A percentile compares a stretch with the other conserved stretches of the same genome.
phyloP scores from a whole-genome alignment of 768 basidiomycete species.

The Cystofilobasidium bisporidii region DNA sequence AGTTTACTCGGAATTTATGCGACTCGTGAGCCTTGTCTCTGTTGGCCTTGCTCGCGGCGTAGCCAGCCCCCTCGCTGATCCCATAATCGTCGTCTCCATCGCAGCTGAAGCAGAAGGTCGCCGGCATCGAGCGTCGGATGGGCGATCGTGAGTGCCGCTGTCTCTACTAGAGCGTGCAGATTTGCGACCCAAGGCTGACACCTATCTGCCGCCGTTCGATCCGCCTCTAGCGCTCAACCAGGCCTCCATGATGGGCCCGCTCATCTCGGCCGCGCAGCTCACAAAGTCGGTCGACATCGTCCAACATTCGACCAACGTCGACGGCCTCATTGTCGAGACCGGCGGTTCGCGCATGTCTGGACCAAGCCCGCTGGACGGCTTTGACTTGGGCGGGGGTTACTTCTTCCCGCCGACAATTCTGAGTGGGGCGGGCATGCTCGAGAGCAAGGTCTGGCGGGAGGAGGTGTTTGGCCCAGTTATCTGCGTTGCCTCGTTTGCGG shows the following conservation, averaged over 20 bases:
- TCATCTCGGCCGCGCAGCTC: constrained; percentile 61
- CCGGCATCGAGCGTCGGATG: constrained; percentile 58
- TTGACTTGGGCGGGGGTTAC: constrained; percentile 58
- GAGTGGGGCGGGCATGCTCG: constrained; percentile 46
- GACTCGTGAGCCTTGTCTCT: neutral
- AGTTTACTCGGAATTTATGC: constrained; percentile 61
- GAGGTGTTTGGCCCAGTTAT: constrained; percentile 84
- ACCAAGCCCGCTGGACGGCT: constrained; percentile 56
- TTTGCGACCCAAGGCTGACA: too few species aligned
- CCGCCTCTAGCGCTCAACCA: constrained; percentile 54
- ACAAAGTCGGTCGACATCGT: constrained; percentile 54
- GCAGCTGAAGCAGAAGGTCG: constrained; percentile 54
- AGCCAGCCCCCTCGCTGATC: neutral
- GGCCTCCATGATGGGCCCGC: constrained; percentile 64
- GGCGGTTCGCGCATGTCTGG: constrained; percentile 59
- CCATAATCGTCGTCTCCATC: neutral
- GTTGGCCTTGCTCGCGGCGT: neutral
- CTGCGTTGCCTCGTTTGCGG: constrained; percentile 51
- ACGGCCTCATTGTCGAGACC: constrained; percentile 47
- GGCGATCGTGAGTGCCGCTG: constrained; percentile 53
- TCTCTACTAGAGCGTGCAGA: too few species aligned
- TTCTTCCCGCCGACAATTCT: constrained; percentile 78
- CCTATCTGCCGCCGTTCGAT: too few species aligned
- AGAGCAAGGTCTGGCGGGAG: constrained; percentile 66
- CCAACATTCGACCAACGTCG: constrained; percentile 44